phyloP scores from a whole-genome alignment of 2,329 filamentous ascomycete species.

The Aphanoascus verrucosus region DNA sequence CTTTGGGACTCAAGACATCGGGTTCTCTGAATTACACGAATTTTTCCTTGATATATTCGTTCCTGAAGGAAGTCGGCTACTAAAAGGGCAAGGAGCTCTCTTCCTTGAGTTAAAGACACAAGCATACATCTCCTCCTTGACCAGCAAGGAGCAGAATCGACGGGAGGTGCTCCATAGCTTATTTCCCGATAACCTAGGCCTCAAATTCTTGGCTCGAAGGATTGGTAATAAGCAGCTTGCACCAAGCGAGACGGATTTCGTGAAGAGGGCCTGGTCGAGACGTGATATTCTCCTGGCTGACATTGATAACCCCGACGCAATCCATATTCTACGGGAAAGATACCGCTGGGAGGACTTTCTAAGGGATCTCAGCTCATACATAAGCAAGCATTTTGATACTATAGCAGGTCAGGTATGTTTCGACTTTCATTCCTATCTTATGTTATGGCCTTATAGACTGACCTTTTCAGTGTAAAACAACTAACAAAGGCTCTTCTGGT shows the following conservation, averaged over 20 bases:
- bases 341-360: conserved; percentile 56
- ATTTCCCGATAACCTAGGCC: conserved; percentile 48
- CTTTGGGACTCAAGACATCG: conserved; percentile 54
- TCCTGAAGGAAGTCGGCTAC: conserved; percentile 46
- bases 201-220: conserved; percentile 44
- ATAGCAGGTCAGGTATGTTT: conserved; percentile 38
- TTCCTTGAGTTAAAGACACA: conserved; percentile 58
- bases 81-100: conserved; percentile 50
- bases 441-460: neutral
- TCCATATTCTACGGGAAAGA: conserved; percentile 45
- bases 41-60: conserved; percentile 55
- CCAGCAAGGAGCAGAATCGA: conserved; percentile 45
- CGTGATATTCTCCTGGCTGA: conserved; percentile 48
- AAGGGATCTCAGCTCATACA: conserved; percentile 47
- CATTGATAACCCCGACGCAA: conserved; percentile 41
- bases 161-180: conserved; percentile 49
- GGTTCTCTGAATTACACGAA: conserved; percentile 53
- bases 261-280: conserved; percentile 44
- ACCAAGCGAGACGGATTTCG: conserved; percentile 50
- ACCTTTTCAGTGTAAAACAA: conserved; percentile 29
- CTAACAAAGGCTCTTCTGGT: conserved; percentile 30
- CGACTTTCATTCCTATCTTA: neutral
- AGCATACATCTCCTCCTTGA: conserved; percentile 52
- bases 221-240: conserved; percentile 45
- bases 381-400: conserved; percentile 48